phyloP scores from a whole-genome alignment of 1,139 yeast genomes.

The Taphrina confusa region DNA sequence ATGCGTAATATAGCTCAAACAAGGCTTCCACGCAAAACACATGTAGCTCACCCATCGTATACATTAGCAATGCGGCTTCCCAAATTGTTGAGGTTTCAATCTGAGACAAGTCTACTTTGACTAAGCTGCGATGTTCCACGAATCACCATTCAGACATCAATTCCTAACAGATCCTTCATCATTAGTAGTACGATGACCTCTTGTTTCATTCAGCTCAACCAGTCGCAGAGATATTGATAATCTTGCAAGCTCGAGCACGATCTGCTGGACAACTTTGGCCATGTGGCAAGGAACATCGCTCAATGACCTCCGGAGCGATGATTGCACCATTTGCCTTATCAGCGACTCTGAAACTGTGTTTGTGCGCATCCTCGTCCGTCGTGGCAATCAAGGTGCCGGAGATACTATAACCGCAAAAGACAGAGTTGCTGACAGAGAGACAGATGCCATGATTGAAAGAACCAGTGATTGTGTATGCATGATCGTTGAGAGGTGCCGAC shows the following conservation, averaged over 20 bases:
- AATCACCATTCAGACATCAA: no score
- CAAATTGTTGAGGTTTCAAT: no score
- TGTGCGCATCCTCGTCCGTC: not conserved
- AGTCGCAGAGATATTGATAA: no score
- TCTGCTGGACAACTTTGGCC: not conserved
- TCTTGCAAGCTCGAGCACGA: not conserved
- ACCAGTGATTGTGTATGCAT: not conserved
- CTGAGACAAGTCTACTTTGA: no score
- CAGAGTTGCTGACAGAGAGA: not conserved
- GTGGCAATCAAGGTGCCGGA: not conserved
- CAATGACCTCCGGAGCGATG: not conserved
- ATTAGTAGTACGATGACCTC: no score
- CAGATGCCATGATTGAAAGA: not conserved
- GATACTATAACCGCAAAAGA: not conserved
- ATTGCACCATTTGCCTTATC: not conserved
- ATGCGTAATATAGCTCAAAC: no score
- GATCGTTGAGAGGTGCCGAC: not conserved
- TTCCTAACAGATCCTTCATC: no score
- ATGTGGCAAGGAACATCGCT: not conserved
- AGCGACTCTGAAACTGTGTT: not conserved
- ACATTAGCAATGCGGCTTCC: no score
- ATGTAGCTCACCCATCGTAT: no score
- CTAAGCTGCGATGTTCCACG: no score
- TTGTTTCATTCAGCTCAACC: no score
- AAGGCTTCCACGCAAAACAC: no score